Evolutionary conservation across 225 moss, liverwort and hornwort genomes (phyloP).

Genomic region (Thuidium tamariscinum): DNA sequence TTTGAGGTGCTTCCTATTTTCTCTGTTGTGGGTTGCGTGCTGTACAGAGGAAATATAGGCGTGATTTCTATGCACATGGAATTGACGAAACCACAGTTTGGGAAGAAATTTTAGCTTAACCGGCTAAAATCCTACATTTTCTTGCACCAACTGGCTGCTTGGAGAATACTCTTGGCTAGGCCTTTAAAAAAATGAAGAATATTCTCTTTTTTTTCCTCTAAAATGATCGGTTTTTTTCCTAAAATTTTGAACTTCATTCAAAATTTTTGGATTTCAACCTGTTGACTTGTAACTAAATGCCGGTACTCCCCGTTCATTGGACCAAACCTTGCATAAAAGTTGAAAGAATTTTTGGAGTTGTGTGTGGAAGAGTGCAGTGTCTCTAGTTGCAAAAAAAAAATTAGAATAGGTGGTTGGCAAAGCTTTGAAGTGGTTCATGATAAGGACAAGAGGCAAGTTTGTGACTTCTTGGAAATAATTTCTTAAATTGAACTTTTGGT

Average conservation of each 20-base stretch:
- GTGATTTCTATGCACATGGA: no score
- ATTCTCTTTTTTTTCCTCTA: no score
- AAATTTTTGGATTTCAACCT: no score
- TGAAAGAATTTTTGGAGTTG: neutral
- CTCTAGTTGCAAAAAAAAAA: neutral
- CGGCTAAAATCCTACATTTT: no score
- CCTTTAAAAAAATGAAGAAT: no score
- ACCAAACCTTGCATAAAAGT: neutral
- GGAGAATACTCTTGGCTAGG: no score
- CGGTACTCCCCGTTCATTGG: no score
- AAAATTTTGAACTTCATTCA: no score
- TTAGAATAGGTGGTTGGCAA: neutral
- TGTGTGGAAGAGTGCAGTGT: neutral
- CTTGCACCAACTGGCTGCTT: no score
- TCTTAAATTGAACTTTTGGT: neutral
- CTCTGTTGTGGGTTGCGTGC: neutral
- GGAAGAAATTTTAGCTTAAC: no score
- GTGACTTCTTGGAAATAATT: neutral
- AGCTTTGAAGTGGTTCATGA: neutral
- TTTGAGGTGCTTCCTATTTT: neutral
- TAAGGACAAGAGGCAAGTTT: rapidly evolving
- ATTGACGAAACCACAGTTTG: neutral
- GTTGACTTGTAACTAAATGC: no score
- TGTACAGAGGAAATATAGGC: neutral
- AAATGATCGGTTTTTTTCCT: no score